These are phyloP conservation scores for Dorcoceras hygrometricum DNA, from an alignment of 257 asterid species.

Conservation along the genomic window DNA sequence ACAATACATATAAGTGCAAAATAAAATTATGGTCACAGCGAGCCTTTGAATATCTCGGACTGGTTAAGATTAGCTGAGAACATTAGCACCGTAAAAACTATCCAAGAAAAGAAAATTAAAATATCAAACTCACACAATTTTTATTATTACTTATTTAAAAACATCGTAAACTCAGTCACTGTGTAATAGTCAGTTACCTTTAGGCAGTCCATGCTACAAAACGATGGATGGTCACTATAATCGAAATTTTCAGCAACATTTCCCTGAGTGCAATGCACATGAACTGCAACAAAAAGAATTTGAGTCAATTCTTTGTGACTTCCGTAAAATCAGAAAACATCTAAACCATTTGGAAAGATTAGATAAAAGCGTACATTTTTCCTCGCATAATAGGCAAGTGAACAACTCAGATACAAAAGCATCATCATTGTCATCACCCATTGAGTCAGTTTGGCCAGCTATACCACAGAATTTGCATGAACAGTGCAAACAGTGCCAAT, in stretches of 20 bases:
- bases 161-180: not conserved
- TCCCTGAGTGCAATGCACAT: constrained; percentile 48
- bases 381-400: constrained; percentile 72
- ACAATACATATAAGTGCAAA: constrained; percentile 27
- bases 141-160: too few relatives aligned
- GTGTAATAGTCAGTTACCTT: constrained; percentile 43
- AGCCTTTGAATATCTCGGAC: not conserved
- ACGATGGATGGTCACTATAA: constrained; percentile 33
- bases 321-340: constrained; percentile 18
- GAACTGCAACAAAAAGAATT: constrained; percentile 59
- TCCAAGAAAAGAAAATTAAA: constrained; percentile 1
- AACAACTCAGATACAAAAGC: constrained; percentile 36
- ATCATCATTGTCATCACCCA: constrained; percentile 33
- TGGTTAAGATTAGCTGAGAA: not conserved
- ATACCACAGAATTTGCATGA: constrained; percentile 88
- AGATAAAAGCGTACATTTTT: constrained; percentile 55
- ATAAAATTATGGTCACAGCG: constrained; percentile 11
- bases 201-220: constrained; percentile 80
- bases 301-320: constrained; percentile 13
- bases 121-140: not conserved
- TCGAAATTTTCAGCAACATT: constrained; percentile 39
- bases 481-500: constrained; percentile 85
- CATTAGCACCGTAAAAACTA: not conserved
- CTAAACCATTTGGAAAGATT: constrained; percentile 18
- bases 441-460: constrained; percentile 42